Base-by-base conservation (phyloP, 1,284 basidiomycete genomes). In the Polyporus tsugae region DNA sequence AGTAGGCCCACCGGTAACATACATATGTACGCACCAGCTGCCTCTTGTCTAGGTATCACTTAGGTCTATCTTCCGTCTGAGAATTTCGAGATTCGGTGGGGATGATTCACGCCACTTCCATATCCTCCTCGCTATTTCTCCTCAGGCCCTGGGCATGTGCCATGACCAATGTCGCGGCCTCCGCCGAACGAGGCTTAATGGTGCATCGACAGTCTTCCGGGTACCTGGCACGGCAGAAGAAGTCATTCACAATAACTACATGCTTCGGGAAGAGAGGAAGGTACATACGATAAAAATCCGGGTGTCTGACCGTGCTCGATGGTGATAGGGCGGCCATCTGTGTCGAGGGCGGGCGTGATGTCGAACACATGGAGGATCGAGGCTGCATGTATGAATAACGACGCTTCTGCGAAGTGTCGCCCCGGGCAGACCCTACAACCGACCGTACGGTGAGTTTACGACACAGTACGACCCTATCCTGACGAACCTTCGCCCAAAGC, bases 391-490 rank as follows among this genome's bases (percentile, higher is more conserved):
- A 67, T 67, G 41, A 62, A 62, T 29, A 66, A 46, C 15, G 59
- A 19, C 4, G 59, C 59, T 13, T 61, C 59, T 6, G 64, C 64
- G 22, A 78, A 61, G 70, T 82, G 84, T 6, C 83, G 79, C 66
- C 83, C 82, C 2, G 83, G 53, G n/a, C 65, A 67, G 7, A 62
- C 44, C 39, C 61, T 61, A 36, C 15, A 62, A 67, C 22, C 4
- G 6, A 10, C 46, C 73, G 74, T 17, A n/a, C n/a, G n/a, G 33
- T 55, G 52, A 55, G 52, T 9, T 3, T 19, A 35, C 0, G 10
- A 25, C 2, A 25, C 0, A 25, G 46, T 49, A 17, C 29, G 6
- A 55, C 5, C 0, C 3, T 29, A 2, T 33, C 29, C 6, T 6
- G 5, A 19, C 52, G 15, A 35, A 55, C 52, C 52, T 55, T 55